Conservation (phyloP, 805 yeast genomes). For the Saccharomycopsis schoenii region DNA sequence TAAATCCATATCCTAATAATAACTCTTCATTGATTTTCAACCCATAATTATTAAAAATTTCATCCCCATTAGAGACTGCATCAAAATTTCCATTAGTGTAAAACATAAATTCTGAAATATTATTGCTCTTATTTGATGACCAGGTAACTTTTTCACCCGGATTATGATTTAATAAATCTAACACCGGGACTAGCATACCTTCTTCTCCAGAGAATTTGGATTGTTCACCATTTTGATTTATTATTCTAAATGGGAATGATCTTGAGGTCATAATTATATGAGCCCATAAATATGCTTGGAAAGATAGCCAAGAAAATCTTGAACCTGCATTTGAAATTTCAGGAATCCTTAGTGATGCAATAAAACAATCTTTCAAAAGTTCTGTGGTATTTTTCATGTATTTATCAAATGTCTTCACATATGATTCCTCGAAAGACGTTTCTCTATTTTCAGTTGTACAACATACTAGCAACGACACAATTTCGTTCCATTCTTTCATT, state of each 20-base stretch:
- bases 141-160: conserved; percentile 55
- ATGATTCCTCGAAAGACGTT: background rate
- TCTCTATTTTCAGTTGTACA: background rate
- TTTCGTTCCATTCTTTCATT: conserved; percentile 14
- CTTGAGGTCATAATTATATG: conserved; percentile 62
- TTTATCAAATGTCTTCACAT: background rate
- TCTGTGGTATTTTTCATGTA: background rate
- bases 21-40: conserved; percentile 81
- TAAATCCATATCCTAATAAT: conserved; percentile 75
- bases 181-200: conserved; percentile 67
- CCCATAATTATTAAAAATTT: conserved; percentile 77
- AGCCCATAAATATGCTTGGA: conserved; percentile 71
- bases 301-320: conserved; percentile 45
- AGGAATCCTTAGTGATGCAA: conserved; percentile 17
- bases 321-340: conserved; percentile 15
- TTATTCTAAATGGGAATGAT: conserved; percentile 57
- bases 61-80: conserved; percentile 27
- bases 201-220: conserved; percentile 24
- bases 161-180: conserved; percentile 72
- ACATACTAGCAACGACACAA: background rate
- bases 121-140: conserved; percentile 25
- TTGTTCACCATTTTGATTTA: background rate
- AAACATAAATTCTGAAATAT: conserved; percentile 4
- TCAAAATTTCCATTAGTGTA: conserved; percentile 3
- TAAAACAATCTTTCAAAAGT: background rate